These are phyloP conservation scores for Trichoderma lentiforme DNA, from an alignment of 2,329 filamentous ascomycete species.

Conservation along the genomic window DNA sequence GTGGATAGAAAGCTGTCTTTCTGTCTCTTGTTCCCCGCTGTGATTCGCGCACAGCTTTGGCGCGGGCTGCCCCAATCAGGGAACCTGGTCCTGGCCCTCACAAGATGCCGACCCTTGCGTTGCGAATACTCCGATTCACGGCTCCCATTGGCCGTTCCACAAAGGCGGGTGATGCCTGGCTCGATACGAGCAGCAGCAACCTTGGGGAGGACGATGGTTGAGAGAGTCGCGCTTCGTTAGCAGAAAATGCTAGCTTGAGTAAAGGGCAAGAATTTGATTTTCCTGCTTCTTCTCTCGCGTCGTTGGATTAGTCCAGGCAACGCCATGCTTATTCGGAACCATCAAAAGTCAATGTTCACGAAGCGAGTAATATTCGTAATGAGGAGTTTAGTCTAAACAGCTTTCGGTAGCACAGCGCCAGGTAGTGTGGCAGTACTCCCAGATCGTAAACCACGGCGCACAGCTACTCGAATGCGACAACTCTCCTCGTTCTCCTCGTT, in stretches of 20 bases:
- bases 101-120: background rate
- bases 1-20: background rate
- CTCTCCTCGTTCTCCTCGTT: background rate
- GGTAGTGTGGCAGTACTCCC: background rate
- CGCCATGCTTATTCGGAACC: conserved; percentile 4
- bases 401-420: background rate
- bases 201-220: background rate
- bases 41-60: conserved; percentile 24
- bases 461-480: background rate
- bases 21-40: conserved; percentile 23
- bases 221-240: background rate
- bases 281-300: background rate
- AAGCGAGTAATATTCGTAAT: background rate
- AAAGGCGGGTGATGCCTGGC: background rate
- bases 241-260: background rate
- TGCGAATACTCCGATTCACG: background rate
- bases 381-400: background rate
- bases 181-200: background rate
- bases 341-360: background rate
- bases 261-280: background rate
- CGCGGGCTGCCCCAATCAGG: conserved; percentile 29
- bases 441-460: background rate
- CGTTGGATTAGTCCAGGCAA: background rate
- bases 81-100: conserved; percentile 19
- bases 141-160: background rate